Evolutionary conservation across 331 rosid genomes (phyloP).

Genomic region (Quercus tomentella): DNA sequence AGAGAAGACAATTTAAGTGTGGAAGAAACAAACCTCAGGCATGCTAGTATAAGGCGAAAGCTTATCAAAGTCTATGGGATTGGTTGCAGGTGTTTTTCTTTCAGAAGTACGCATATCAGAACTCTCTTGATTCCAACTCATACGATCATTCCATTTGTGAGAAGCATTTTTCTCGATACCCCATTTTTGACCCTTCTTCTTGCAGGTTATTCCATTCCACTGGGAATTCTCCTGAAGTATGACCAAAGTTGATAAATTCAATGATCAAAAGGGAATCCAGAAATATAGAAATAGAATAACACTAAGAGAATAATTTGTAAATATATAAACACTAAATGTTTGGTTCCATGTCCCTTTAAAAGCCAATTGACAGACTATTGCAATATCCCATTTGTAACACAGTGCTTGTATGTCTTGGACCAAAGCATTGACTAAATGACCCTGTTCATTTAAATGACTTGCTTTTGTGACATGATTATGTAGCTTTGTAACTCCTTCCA

Average conservation of each 20-base stretch:
- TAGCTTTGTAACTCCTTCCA: not conserved
- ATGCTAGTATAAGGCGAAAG: conserved; percentile 49
- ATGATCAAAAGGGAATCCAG: not conserved
- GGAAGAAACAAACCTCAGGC: conserved; percentile 66
- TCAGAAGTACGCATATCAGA: conserved; percentile 20
- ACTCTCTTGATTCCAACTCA: conserved; percentile 33
- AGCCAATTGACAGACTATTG: not conserved
- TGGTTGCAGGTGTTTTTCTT: conserved; percentile 29
- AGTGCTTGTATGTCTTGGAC: not conserved
- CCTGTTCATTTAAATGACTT: not conserved
- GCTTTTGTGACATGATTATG: not conserved
- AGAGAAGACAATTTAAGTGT: not conserved
- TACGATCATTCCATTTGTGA: conserved; percentile 33
- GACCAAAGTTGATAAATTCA: conserved; percentile 3
- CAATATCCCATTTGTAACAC: not conserved
- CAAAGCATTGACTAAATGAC: not conserved
- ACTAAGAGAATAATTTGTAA: not conserved
- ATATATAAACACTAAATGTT: not conserved
- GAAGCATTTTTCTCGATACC: conserved; percentile 60
- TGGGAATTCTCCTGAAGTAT: conserved; percentile 62
- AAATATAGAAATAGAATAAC: not conserved
- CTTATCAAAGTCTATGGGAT: conserved; percentile 54
- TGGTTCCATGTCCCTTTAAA: not conserved
- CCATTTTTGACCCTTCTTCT: conserved; percentile 95
- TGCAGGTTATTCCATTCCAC: conserved; percentile 93